A percentile compares a stretch with the other conserved stretches of the same genome.
These are phyloP conservation scores for Rhodofomes roseus DNA, from an alignment of 1,284 basidiomycete species.

Conservation along the genomic window DNA sequence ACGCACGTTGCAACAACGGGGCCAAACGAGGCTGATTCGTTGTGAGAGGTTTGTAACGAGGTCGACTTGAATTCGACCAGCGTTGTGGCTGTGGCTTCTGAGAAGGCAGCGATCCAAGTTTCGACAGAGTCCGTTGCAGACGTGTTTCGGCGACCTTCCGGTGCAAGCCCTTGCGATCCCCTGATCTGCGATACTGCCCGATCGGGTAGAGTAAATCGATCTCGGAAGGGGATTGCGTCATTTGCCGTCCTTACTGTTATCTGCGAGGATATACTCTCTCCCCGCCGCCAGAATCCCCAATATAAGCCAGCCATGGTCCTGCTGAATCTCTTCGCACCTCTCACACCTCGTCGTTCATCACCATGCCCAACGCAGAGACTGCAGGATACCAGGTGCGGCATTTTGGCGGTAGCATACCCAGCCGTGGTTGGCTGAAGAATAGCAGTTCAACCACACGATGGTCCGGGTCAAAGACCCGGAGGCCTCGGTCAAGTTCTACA, in stretches of 20 bases:
- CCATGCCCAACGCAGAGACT: slow-evolving; percentile 8
- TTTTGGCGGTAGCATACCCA: not conserved
- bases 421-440: not conserved
- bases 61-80: too few relatives aligned
- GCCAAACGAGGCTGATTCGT: too few relatives aligned
- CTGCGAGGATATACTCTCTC: not conserved
- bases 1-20: too few relatives aligned
- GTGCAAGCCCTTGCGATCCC: too few relatives aligned
- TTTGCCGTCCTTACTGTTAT: too few relatives aligned
- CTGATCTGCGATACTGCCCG: not conserved
- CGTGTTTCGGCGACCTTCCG: not conserved
- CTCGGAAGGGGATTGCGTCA: not conserved
- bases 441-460: slow-evolving; percentile 86
- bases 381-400: slow-evolving; percentile 9
- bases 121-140: too few relatives aligned
- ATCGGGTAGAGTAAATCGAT: slow-evolving; percentile 1
- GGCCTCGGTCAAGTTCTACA: slow-evolving; percentile 71
- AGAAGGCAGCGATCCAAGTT: too few relatives aligned
- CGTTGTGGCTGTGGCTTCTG: too few relatives aligned
- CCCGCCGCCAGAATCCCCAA: not conserved
- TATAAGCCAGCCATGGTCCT: not conserved
- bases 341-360: not conserved
- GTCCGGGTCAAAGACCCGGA: slow-evolving; percentile 87
- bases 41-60: too few relatives aligned
- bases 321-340: not conserved